Evolutionary conservation across 2,329 filamentous ascomycete genomes (phyloP).

Genomic region (Plectosphaerella cucumerina): DNA sequence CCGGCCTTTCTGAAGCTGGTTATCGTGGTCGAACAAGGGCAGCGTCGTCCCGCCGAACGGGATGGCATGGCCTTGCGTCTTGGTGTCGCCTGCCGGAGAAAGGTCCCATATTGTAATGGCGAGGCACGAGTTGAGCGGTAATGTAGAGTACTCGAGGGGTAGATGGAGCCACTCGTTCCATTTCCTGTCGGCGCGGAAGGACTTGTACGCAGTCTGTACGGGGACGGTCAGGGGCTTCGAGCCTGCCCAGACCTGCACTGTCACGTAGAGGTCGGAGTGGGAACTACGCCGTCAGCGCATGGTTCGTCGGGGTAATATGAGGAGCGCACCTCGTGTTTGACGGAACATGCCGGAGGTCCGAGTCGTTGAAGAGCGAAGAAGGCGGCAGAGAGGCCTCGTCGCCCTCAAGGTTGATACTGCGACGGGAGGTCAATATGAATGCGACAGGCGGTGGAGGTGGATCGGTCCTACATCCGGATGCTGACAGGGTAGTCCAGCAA

Average conservation of each 20-base stretch:
- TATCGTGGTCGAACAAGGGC: constrained; percentile 86
- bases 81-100: constrained; percentile 70
- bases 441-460: neutral
- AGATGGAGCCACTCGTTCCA: constrained; percentile 98
- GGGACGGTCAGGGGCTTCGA: constrained; percentile 92
- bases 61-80: constrained; percentile 70
- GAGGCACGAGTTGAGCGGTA: constrained; percentile 77
- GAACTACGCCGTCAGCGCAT: constrained; percentile 44
- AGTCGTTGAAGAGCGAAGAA: constrained; percentile 72
- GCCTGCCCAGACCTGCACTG: constrained; percentile 89
- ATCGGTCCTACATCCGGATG: constrained; percentile 54
- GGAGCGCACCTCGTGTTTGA: constrained; percentile 68
- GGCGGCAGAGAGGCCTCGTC: constrained; percentile 34
- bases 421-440: constrained; percentile 3
- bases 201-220: constrained; percentile 87
- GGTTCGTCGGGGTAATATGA: neutral
- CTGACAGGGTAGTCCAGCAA: constrained; percentile 71
- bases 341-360: constrained; percentile 80
- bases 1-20: constrained; percentile 83
- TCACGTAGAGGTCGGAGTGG: constrained; percentile 87
- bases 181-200: constrained; percentile 73
- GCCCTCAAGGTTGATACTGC: constrained; percentile 43
- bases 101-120: constrained; percentile 96
- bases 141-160: constrained; percentile 76
- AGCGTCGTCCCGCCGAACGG: constrained; percentile 95